Percentiles rank a stretch among this genome's conserved stretches.
Conservation (phyloP, 139 green algal genomes). For the Choricystis sp. region DNA sequence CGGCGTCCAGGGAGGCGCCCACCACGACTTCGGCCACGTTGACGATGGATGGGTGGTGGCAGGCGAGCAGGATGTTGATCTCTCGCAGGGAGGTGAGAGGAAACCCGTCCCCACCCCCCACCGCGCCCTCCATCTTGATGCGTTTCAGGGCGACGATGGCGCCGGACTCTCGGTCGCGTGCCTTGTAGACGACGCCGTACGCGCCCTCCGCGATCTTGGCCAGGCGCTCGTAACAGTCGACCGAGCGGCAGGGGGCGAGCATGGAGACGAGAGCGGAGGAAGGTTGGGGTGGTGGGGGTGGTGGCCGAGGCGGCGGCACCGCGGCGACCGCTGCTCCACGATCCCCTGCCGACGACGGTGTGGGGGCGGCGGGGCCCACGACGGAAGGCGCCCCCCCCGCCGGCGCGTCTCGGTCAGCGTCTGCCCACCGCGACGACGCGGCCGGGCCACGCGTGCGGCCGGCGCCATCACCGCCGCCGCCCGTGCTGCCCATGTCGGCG, state of each 20-base stretch:
- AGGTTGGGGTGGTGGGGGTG: neutral
- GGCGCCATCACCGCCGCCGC: neutral
- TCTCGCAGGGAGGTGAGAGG: slow-evolving; percentile 87
- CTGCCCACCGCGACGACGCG: too few species aligned
- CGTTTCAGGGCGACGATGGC: slow-evolving; percentile 80
- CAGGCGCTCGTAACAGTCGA: slow-evolving; percentile 71
- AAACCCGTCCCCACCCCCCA: slow-evolving; percentile 61
- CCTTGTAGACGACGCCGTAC: slow-evolving; percentile 82
- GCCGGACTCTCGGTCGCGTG: slow-evolving; percentile 48
- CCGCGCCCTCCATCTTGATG: slow-evolving; percentile 81
- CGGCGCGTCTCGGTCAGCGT: neutral
- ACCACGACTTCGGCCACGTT: slow-evolving; percentile 82
- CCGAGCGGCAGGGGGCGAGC: slow-evolving; percentile 56
- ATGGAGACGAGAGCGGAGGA: slow-evolving; percentile 13
- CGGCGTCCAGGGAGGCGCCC: slow-evolving; percentile 27
- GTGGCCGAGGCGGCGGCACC: neutral
- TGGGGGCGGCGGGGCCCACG: too few species aligned
- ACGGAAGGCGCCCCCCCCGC: too few species aligned
- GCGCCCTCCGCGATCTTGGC: slow-evolving; percentile 71
- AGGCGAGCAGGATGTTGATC: slow-evolving; percentile 88
- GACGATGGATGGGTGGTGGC: slow-evolving; percentile 89
- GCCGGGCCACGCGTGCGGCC: neutral
- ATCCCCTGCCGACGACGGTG: too few species aligned
- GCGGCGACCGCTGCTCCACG: too few species aligned
- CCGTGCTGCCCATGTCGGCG: neutral